Evolutionary conservation across 2,329 filamentous ascomycete species (phyloP).

Genomic region (Penicillium occitanis): DNA sequence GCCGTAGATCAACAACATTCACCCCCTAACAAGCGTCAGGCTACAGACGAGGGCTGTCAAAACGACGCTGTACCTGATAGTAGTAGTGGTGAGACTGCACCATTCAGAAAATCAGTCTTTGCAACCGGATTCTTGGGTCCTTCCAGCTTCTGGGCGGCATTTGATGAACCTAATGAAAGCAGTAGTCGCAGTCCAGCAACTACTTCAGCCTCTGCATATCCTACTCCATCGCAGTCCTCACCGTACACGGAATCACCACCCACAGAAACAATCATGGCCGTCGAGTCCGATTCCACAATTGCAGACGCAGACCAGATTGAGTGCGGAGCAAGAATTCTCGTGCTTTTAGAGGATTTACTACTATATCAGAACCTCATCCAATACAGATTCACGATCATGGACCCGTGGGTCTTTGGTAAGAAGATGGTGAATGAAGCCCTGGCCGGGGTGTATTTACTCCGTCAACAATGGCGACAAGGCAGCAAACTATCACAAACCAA

Average conservation of each 20-base stretch:
- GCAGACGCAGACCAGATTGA: constrained; percentile 18
- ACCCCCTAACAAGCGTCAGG: not conserved
- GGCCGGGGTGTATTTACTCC: constrained; percentile 4
- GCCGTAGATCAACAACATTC: not conserved
- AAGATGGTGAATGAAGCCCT: constrained; percentile 9
- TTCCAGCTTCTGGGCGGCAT: constrained; percentile 25
- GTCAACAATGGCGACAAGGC: constrained; percentile 17
- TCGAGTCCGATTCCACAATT: not conserved
- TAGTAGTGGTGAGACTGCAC: not conserved
- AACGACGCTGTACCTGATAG: not conserved
- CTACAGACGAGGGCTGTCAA: not conserved
- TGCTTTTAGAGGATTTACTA: constrained; percentile 14
- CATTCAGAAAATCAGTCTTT: not conserved
- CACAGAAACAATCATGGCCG: constrained; percentile 1
- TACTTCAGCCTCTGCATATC: not conserved
- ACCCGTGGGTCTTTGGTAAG: constrained; percentile 17
- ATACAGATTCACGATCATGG: constrained; percentile 4
- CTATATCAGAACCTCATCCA: constrained; percentile 15
- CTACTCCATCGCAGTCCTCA: not conserved
- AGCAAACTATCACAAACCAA: constrained; percentile 9
- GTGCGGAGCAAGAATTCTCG: constrained; percentile 17
- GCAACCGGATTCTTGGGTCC: constrained; percentile 27
- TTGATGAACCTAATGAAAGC: constrained; percentile 22
- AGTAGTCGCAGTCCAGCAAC: not conserved
- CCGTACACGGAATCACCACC: not conserved